Percentiles rank a stretch among this genome's conserved stretches.
Evolutionary conservation across 805 yeast species (phyloP).

Genomic region (Kodamaea fukazawae): DNA sequence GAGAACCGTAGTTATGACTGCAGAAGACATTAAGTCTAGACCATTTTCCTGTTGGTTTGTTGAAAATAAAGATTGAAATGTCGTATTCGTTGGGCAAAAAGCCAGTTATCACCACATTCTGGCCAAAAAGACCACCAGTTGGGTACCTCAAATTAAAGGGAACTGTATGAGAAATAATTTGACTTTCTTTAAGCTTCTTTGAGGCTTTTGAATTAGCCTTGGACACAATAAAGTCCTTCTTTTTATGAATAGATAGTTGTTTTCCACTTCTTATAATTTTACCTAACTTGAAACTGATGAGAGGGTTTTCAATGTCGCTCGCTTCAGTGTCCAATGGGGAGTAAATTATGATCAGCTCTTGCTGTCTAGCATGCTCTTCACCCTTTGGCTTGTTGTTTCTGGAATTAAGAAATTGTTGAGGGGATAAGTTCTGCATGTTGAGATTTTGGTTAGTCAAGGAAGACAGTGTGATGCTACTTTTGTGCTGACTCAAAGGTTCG

Average conservation of each 20-base stretch:
- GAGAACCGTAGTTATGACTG: constrained; percentile 51
- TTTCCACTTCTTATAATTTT: constrained; percentile 31
- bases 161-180: constrained; percentile 22
- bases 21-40: constrained; percentile 54
- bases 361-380: constrained; percentile 5
- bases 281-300: constrained; percentile 34
- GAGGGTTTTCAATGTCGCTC: constrained; percentile 25
- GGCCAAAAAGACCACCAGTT: constrained; percentile 63
- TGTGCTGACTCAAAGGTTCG: constrained; percentile 14
- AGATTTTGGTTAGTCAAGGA: constrained; percentile 1
- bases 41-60: constrained; percentile 61
- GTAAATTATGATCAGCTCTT: constrained; percentile 28
- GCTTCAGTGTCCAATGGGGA: constrained; percentile 24
- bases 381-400: constrained; percentile 5
- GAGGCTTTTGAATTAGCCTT: neutral
- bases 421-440: constrained; percentile 5
- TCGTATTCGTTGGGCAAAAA: constrained; percentile 47
- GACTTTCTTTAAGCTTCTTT: constrained; percentile 1
- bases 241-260: constrained; percentile 30
- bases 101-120: constrained; percentile 62
- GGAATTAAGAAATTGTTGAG: constrained; percentile 13
- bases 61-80: constrained; percentile 49
- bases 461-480: neutral
- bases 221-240: constrained; percentile 9
- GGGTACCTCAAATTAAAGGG: constrained; percentile 55